Base-by-base conservation (phyloP, 441 rosid species). In the Bocquillonia castaneifolia region DNA sequence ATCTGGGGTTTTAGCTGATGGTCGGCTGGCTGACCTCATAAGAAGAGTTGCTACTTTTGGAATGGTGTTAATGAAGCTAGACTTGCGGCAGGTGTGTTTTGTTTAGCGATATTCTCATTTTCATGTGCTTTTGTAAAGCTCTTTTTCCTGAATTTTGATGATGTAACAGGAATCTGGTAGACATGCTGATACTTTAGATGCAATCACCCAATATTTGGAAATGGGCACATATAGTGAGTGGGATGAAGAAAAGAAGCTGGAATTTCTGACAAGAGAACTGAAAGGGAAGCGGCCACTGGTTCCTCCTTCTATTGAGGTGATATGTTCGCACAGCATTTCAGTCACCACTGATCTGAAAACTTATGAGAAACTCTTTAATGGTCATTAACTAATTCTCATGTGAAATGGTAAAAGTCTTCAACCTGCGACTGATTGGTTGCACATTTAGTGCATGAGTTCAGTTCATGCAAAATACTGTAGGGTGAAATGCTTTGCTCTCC, bases 161-260 rank as follows among this genome's bases (percentile, higher is more conserved):
- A 62, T 71, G 56, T 37, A 45, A 67, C 85, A 93, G 97, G 98
- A 93, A 84, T 92, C 98, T 60, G 86, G 73, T 67, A 89, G 96
- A 77, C 97, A 93, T 73, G 84, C 89, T 64, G 98, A 93, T 78
- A 72, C 98, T 9, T 75, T 93, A 28, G 97, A 93, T 85, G 96
- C 97, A 62, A 84, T 93, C 68, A 93, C 96, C 39, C 72, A 67
- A 64, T 91, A 89, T 79, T 82, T 91, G 87, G 98, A 93, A 78
- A 91, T 93, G 91, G 98, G 96, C 72, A 78, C 87, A 10, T 93
- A 86, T 69, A 93, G 91, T 44, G 97, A 93, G 83, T 93, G 98
- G 97, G 85, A 89, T 73, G 98, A 93, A 80, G 96, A 86, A 59
- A 86, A 91, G 84, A 93, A 82, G 73, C 87, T 93, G 63, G 90